Evolutionary conservation across 257 asterid genomes (phyloP).

Genomic region (Forsythia suspensa): DNA sequence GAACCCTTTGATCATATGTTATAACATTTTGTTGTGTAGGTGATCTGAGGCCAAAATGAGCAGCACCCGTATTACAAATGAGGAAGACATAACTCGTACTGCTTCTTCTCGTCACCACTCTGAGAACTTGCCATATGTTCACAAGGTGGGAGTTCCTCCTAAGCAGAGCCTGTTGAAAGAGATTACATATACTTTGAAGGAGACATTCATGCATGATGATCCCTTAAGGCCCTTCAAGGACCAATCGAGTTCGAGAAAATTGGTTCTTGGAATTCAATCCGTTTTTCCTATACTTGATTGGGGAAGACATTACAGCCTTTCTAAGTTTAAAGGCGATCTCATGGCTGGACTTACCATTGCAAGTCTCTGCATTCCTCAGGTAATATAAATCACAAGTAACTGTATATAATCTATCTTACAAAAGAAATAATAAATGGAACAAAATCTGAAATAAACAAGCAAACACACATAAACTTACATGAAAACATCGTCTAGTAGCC

Average conservation of each 20-base stretch:
- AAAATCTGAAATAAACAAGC: background rate
- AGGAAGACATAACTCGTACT: constrained; percentile 31
- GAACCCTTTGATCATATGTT: background rate
- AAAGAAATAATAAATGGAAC: background rate
- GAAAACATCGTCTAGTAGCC: no score
- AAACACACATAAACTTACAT: no score
- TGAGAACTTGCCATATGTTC: constrained; percentile 36
- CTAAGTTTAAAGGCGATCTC: constrained; percentile 64
- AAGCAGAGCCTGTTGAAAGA: constrained; percentile 52
- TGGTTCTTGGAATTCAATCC: constrained; percentile 45
- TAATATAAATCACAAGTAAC: constrained; percentile 6
- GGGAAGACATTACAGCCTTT: constrained; percentile 56
- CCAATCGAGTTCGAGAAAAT: constrained; percentile 35
- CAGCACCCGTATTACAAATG: constrained; percentile 32
- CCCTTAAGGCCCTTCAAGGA: constrained; percentile 63
- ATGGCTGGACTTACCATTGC: constrained; percentile 86
- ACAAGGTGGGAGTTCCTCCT: constrained; percentile 64
- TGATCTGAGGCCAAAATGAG: constrained; percentile 26
- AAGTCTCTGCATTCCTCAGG: constrained; percentile 88
- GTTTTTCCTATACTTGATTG: constrained; percentile 69
- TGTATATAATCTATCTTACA: background rate
- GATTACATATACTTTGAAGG: constrained; percentile 47
- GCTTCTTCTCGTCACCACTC: constrained; percentile 36
- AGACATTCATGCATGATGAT: constrained; percentile 73
- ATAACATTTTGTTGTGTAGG: background rate